Conservation (phyloP, 495 filamentous ascomycete species). For the Penicillium paxilli region DNA sequence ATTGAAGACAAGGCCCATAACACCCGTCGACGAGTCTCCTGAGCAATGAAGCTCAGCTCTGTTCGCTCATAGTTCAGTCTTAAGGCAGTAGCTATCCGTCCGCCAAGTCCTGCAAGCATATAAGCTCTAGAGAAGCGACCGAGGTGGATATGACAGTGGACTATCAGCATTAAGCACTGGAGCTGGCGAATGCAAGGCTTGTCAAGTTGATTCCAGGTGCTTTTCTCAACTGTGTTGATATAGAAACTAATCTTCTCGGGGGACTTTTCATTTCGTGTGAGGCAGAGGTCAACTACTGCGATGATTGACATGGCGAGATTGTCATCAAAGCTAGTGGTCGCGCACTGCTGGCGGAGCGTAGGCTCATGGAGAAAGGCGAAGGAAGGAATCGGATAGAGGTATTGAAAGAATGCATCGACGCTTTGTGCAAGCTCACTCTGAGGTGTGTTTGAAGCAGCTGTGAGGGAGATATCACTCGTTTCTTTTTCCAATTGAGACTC, state of each 20-base stretch:
- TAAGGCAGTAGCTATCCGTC: conserved; percentile 13
- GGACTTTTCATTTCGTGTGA: neutral
- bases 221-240: conserved; percentile 3
- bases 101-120: conserved; percentile 20
- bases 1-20: conserved; percentile 19
- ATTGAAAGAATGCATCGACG: conserved; percentile 6
- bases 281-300: neutral
- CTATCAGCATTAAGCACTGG: conserved; percentile 15
- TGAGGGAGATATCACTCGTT: neutral
- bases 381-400: conserved; percentile 17
- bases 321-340: conserved; percentile 2
- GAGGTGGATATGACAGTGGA: conserved; percentile 15
- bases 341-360: conserved; percentile 6
- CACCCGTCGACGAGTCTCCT: conserved; percentile 21
- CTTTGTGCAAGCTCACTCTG: neutral
- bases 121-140: conserved; percentile 13
- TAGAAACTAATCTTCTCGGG: neutral
- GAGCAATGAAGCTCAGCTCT: conserved; percentile 15
- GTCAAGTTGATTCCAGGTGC: conserved; percentile 14
- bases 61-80: conserved; percentile 19
- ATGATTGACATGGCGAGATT: conserved; percentile 6
- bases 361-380: conserved; percentile 21
- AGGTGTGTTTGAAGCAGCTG: neutral
- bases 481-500: neutral
- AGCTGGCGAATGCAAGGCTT: conserved; percentile 9